These are phyloP conservation scores for Yueomyces sinensis DNA, from an alignment of 805 yeast species.

Conservation along the genomic window DNA sequence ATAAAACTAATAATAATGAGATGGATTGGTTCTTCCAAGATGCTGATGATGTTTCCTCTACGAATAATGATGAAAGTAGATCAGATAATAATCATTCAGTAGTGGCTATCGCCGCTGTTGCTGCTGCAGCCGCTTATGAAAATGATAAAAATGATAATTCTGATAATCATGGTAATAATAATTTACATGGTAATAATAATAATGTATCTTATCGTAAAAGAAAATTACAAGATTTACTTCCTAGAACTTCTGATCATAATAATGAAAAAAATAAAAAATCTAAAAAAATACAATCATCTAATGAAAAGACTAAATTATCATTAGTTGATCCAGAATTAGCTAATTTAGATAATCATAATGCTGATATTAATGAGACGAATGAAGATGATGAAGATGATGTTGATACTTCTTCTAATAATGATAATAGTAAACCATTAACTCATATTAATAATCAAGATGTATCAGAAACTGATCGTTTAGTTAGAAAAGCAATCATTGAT, in stretches of 20 bases:
- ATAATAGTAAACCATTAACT: not conserved
- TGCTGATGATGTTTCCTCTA: conserved; percentile 1
- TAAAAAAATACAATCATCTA: conserved; percentile 1
- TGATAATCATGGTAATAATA: conserved; percentile 5
- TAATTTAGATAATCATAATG: conserved; percentile 35
- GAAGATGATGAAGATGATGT: not conserved
- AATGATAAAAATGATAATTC: conserved; percentile 7
- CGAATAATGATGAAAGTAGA: conserved; percentile 1
- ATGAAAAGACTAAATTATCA: conserved; percentile 10
- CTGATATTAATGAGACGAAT: not conserved
- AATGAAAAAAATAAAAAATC: conserved; percentile 4
- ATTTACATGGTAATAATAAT: too few species aligned
- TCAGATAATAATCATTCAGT: conserved; percentile 9
- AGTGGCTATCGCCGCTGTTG: conserved; percentile 21
- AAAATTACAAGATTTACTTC: too few species aligned
- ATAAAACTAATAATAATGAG: conserved; percentile 2
- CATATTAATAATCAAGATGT: conserved; percentile 20
- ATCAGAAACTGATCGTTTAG: conserved; percentile 48
- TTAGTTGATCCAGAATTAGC: conserved; percentile 47
- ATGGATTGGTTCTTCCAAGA: conserved; percentile 15
- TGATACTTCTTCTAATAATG: not conserved
- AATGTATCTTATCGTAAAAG: too few species aligned
- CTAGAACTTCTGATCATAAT: not conserved
- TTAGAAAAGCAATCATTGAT: conserved; percentile 57
- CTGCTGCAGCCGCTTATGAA: conserved; percentile 20